Evolutionary conservation across 768 basidiomycete genomes (phyloP), one percentile per base, ranked within the genome.

Genomic region (Artomyces pyxidatus): DNA sequence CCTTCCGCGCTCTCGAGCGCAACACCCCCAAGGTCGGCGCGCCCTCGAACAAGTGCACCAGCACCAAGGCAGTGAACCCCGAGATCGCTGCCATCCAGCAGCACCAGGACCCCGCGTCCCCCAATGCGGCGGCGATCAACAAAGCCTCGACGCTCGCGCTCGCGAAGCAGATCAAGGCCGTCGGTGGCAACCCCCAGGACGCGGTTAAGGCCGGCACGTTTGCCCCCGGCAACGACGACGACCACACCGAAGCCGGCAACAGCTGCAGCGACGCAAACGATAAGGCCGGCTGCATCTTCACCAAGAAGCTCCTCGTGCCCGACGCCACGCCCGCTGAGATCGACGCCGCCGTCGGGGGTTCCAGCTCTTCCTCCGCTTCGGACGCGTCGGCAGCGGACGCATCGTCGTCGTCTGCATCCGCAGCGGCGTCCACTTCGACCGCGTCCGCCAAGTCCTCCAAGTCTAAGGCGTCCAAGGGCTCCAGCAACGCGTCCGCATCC

Each of bases 51-150:
- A 54, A 67, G 17, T 83, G 81, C 68, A 81, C 71, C 1, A 68
- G 71, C 45, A 65, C 77, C 64, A 70, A 68, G 30, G 77, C 81
- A 4, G 70, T 69, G 38, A 83, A 84, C 65, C 74, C 81, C 14
- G 81, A 84, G 63, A 77, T 84, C 55, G 80, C 78, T 22, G 81
- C 80, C 30, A 72, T 83, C 51, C 64, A 69, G 37, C 81, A 81
- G 61, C 80, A 83, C 61, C 58, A 79, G 73, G 82, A 84, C 55
- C 80, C 82, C 35, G 82, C 82, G 22, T 81, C 79, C 1, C 22
- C 63, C 14, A 70, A 70, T 55, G 82, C 82, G 9, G 76, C 77
- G 10, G 70, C 75, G 1, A 64, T 69, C 21, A 85, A 84, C 73
- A 84, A 84, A 63, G 78, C 73, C 5, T 78, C 83, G 55, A 68